phyloP scores from a whole-genome alignment of 768 basidiomycete species.

The Termitomyces titanicus region DNA sequence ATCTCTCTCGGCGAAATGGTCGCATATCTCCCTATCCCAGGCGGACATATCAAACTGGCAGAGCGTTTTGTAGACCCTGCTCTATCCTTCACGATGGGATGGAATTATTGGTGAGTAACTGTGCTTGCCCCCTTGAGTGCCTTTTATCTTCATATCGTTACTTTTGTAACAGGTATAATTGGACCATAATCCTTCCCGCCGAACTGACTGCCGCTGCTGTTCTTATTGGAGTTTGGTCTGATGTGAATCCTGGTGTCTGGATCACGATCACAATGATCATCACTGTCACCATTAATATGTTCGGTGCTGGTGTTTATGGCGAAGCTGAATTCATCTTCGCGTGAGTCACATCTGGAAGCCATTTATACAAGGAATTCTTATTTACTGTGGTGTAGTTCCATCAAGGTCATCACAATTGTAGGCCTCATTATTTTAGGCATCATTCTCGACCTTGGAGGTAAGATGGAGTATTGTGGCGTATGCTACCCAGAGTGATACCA shows the following conservation, averaged over 20 bases:
- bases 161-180: slow-evolving; percentile 41
- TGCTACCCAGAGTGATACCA: background rate
- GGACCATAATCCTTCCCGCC: slow-evolving; percentile 65
- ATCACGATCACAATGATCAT: slow-evolving; percentile 74
- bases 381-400: slow-evolving; percentile 40
- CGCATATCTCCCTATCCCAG: slow-evolving; percentile 72
- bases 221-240: slow-evolving; percentile 72
- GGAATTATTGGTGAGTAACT: slow-evolving; percentile 40
- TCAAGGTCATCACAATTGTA: slow-evolving; percentile 82
- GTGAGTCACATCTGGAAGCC: slow-evolving; percentile 37
- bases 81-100: slow-evolving; percentile 55
- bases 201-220: slow-evolving; percentile 74
- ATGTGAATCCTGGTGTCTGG: slow-evolving; percentile 69
- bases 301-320: slow-evolving; percentile 76
- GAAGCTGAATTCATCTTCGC: slow-evolving; percentile 88
- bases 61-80: slow-evolving; percentile 82
- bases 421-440: slow-evolving; percentile 66
- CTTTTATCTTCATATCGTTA: background rate
- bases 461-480: slow-evolving; percentile 6
- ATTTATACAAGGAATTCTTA: slow-evolving; percentile 24
- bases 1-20: slow-evolving; percentile 73
- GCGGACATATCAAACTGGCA: slow-evolving; percentile 76
- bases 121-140: background rate
- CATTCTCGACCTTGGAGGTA: slow-evolving; percentile 79
- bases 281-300: slow-evolving; percentile 70